These are phyloP conservation scores for Protostelium mycophagum DNA, from an alignment of 78 protist species.

Conservation along the genomic window DNA sequence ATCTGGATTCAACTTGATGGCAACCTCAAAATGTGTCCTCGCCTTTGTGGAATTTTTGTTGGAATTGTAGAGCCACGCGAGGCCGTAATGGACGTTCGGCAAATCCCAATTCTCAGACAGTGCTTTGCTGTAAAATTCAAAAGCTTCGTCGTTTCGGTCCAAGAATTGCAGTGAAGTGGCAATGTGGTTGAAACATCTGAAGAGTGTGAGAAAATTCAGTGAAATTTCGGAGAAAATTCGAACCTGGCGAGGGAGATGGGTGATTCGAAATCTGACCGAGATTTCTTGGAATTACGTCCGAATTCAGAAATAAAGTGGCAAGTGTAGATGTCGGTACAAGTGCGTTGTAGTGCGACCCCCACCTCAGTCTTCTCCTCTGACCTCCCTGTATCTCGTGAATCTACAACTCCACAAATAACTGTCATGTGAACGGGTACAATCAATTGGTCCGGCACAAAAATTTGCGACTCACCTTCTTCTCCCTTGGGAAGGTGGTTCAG, in stretches of 20 bases:
- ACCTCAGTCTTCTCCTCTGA: neutral
- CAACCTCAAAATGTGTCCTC: neutral
- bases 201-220: neutral
- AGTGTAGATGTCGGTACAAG: neutral
- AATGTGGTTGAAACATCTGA: neutral
- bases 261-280: neutral
- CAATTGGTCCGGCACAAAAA: neutral
- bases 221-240: neutral
- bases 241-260: neutral
- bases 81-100: neutral
- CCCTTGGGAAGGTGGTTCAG: neutral
- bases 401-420: too few relatives aligned
- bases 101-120: neutral
- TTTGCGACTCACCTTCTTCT: neutral
- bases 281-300: neutral
- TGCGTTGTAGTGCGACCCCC: neutral
- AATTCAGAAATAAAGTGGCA: neutral
- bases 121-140: neutral
- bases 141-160: neutral
- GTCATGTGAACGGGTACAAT: neutral
- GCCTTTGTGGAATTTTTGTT: neutral
- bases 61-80: neutral
- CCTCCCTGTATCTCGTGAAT: neutral
- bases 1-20: neutral
- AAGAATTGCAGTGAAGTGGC: neutral